Conservation (phyloP, 805 yeast species). For the Priceomyces medius region DNA sequence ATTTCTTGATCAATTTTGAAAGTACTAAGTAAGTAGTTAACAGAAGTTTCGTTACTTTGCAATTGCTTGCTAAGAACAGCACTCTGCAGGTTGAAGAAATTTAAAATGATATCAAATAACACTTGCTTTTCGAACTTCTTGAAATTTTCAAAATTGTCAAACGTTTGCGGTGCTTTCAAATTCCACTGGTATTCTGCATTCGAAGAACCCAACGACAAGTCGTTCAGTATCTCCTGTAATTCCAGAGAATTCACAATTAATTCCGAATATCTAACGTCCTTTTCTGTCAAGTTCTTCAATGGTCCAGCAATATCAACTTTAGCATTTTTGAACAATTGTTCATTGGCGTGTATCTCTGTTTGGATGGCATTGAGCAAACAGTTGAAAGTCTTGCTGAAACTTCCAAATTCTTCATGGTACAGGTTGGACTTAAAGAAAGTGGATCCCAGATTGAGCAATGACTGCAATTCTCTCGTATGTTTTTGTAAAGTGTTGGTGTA, state of each 20-base stretch:
- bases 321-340: slow-evolving; percentile 45
- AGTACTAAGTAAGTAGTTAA: slow-evolving; percentile 59
- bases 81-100: slow-evolving; percentile 48
- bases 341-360: slow-evolving; percentile 48
- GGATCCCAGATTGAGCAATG: slow-evolving; percentile 47
- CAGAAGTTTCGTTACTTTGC: slow-evolving; percentile 55
- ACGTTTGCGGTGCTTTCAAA: slow-evolving; percentile 71
- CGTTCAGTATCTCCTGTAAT: slow-evolving; percentile 37
- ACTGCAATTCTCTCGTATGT: slow-evolving; percentile 57
- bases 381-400: slow-evolving; percentile 45
- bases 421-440: slow-evolving; percentile 11
- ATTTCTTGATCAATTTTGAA: slow-evolving; percentile 38
- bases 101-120: slow-evolving; percentile 61
- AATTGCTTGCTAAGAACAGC: slow-evolving; percentile 22
- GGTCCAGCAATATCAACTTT: slow-evolving; percentile 57
- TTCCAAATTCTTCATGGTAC: slow-evolving; percentile 37
- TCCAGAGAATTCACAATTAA: slow-evolving; percentile 49
- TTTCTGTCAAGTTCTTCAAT: slow-evolving; percentile 51
- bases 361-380: slow-evolving; percentile 50
- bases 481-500: slow-evolving; percentile 19
- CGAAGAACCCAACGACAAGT: slow-evolving; percentile 14
- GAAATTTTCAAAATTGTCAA: slow-evolving; percentile 70
- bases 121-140: slow-evolving; percentile 59
- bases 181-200: slow-evolving; percentile 66
- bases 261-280: slow-evolving; percentile 55